phyloP scores from a whole-genome alignment of 2,329 filamentous ascomycete genomes.

The Ceratocystis eucalypticola region DNA sequence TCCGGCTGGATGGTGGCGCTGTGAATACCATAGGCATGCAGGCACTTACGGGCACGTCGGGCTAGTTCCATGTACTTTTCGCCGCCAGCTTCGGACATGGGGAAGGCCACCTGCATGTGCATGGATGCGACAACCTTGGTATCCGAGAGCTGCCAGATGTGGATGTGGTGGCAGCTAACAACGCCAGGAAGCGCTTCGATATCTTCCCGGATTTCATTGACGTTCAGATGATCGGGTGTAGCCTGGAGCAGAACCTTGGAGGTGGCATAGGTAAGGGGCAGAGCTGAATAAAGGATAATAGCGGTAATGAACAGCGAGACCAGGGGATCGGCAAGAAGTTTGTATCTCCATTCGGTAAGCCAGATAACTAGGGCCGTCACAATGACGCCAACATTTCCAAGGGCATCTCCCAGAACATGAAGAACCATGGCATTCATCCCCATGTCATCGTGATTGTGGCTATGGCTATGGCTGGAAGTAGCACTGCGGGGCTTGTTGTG shows the following conservation, averaged over 20 bases:
- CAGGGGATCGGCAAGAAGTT: conserved; percentile 77
- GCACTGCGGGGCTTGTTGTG: conserved; percentile 61
- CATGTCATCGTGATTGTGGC: conserved; percentile 74
- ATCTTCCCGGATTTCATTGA: conserved; percentile 84
- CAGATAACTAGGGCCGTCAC: conserved; percentile 76
- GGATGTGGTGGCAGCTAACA: conserved; percentile 83
- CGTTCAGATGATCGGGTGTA: conserved; percentile 73
- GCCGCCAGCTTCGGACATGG: conserved; percentile 67
- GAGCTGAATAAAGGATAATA: conserved; percentile 58
- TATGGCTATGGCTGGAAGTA: conserved; percentile 44
- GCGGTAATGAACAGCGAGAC: conserved; percentile 91
- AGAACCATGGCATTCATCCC: conserved; percentile 84
- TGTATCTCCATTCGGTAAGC: conserved; percentile 68
- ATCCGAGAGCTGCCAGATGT: conserved; percentile 95
- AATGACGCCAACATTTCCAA: conserved; percentile 80
- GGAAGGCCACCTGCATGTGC: conserved; percentile 84
- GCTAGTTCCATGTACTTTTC: conserved; percentile 85
- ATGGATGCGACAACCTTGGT: conserved; percentile 87
- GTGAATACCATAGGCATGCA: conserved; percentile 93
- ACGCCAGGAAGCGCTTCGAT: conserved; percentile 76
- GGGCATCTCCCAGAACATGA: conserved; percentile 66
- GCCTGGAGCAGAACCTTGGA: conserved; percentile 87
- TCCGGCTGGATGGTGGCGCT: conserved; percentile 96
- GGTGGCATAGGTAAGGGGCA: conserved; percentile 66
- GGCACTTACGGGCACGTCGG: conserved; percentile 66